Evolutionary conservation across 192 early-diverging fungal species (phyloP), one percentile per base, ranked within the genome.

Genomic region (Podila verticillata): DNA sequence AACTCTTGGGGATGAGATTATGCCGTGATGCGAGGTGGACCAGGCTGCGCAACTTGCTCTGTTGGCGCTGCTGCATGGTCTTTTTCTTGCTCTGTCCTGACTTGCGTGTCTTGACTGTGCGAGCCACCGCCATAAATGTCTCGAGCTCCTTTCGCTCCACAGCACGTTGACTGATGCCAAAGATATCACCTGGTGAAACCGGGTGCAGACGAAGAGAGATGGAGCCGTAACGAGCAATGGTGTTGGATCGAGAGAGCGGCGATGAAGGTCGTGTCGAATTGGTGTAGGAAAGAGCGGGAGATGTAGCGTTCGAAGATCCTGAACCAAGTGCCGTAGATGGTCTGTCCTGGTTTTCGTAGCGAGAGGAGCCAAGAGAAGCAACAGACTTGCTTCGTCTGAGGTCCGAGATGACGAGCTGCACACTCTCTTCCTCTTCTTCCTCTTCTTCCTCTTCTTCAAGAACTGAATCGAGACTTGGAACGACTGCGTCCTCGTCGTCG

Each of bases 111-210:
- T 62, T 72, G 8, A 61, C 54, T 19, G 65, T 79, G 10, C 69
- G 48, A n/a, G 65, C 69, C 17, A 72, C 75, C 0, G 75, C 68
- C 65, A 79, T 47, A 39, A 72, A 79, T 5, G 57, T 65, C 30
- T 79, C 63, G 3, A 79, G 57, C 20, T 79, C 75, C 13, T 64
- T 63, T 28, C 66, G 66, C 30, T 79, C 75, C 19, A 79, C 68
- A 22, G 75, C 75, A 35, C 68, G 75, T 34, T 70, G 75, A 63
- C 75, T 79, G 54, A 79, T 79, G 13, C 75, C 75, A 79, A 79
- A 79, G 67, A 79, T 79, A 31, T 79, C 75, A 1, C 75, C 75
- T 28, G 75, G 75, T 12, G 69, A 79, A 19, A 79, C 75, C 0
- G 75, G 75, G 20, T 79, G 69, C 1, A 79, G 39, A 15, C 70